These are phyloP conservation scores for Ceratobasidium sp. DNA, from an alignment of 1,284 basidiomycete species.

Conservation along the genomic window DNA sequence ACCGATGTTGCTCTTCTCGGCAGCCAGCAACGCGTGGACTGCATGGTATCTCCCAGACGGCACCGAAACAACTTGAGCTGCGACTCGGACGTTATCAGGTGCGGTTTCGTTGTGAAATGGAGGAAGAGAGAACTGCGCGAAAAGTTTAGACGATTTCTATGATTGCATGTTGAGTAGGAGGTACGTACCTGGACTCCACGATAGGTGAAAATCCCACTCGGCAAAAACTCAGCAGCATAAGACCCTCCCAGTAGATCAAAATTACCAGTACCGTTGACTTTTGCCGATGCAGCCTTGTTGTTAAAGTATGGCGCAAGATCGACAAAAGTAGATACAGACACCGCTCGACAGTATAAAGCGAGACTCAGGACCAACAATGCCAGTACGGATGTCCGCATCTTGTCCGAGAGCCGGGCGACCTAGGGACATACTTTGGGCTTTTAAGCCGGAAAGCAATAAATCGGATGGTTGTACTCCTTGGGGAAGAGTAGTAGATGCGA, in stretches of 20 bases:
- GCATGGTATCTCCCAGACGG: conserved; percentile 24
- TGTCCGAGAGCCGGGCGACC: neutral
- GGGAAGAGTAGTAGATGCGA: conserved; percentile 5
- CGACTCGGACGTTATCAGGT: conserved; percentile 27
- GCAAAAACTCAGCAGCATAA: conserved; percentile 46
- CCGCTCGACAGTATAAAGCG: neutral
- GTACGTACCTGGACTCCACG: conserved; percentile 47
- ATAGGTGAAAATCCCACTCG: conserved; percentile 44
- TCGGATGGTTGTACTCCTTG: conserved; percentile 18
- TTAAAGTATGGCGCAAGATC: conserved; percentile 26
- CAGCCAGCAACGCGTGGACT: conserved; percentile 36
- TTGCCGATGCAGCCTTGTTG: conserved; percentile 28
- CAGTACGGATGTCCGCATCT: neutral
- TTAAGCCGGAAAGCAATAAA: neutral
- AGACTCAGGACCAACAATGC: neutral
- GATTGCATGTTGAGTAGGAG: neutral
- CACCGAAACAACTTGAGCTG: conserved; percentile 32
- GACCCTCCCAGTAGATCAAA: conserved; percentile 47
- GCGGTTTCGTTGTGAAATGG: conserved; percentile 36
- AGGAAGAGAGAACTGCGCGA: conserved; percentile 10
- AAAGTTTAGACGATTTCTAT: neutral
- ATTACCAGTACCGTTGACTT: conserved; percentile 38
- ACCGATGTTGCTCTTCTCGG: conserved; percentile 34
- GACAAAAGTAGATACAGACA: conserved; percentile 22
- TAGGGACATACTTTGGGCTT: neutral